Base-by-base conservation (phyloP, 2,329 filamentous ascomycete species). In the Colletotrichum sp. region DNA sequence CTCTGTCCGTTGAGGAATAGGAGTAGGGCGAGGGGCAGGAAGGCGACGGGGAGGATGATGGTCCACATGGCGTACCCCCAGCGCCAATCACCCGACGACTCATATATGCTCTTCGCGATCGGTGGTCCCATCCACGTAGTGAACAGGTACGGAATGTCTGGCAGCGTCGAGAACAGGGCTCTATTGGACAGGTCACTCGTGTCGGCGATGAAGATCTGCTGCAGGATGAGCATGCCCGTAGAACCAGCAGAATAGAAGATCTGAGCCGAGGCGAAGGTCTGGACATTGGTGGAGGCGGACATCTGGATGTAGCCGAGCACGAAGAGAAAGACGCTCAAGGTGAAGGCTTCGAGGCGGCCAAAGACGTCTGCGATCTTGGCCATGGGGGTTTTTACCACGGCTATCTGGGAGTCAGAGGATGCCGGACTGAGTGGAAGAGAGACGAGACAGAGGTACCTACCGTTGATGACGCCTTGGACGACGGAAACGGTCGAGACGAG, bases 141-240 rank as follows among this genome's bases (percentile, higher is more conserved):
- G 28, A 60, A 28, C 14, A 60, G 24, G 18, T 60, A 28, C 16
- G 16, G 24, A 60, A 30, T 28, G 9, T 28, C 24, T 4, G 16
- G 24, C 26, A 60, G 26, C 26, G 16, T 30, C 16, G 28, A 60
- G 24, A 60, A 28, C 16, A 60, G 57, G 16, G 57, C 57, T 60
- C 28, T 8, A 32, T 60, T 60, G 5, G 24, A 30, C 26, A 60
- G 26, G 5, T 30, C 26, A 32, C 81, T 92, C 2, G 90, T 91
- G 81, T 93, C 92, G 34, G 92, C 92, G 65, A 93, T 89, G 81
- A 93, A 92, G 55, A 93, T 90, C 80, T 93, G 91, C 79, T 92
- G 89, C 26, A 93, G 82, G 64, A 93, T 90, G 74, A 91, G 88
- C 8, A 92, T 83, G 9, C 90, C 91, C 1, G 90, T 92, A 60